Conservation (phyloP, 2,329 filamentous ascomycete species). For the Neoscytalidium dimidiatum region DNA sequence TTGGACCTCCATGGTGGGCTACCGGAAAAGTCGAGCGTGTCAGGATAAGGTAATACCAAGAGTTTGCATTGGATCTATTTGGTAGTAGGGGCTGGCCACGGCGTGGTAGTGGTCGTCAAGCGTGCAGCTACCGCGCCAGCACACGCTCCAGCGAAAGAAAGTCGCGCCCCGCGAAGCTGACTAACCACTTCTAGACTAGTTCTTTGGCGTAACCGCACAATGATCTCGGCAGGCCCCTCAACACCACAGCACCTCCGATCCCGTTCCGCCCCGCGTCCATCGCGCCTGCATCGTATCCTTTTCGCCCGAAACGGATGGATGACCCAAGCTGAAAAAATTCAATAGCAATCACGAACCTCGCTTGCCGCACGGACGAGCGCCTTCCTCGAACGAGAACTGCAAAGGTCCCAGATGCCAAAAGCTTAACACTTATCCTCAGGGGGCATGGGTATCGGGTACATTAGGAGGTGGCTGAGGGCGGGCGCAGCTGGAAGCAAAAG, state of each 20-base stretch:
- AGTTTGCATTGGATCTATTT: slow-evolving; percentile 5
- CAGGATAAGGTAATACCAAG: not conserved
- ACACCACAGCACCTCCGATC: not conserved
- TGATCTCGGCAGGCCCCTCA: not conserved
- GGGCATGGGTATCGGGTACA: slow-evolving; percentile 10
- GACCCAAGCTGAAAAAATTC: not conserved
- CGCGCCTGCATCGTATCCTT: too few relatives aligned
- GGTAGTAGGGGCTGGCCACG: not conserved
- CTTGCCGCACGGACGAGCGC: not conserved
- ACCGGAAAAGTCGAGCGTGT: not conserved
- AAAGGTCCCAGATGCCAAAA: not conserved
- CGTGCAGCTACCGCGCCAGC: not conserved
- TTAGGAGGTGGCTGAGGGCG: slow-evolving; percentile 16
- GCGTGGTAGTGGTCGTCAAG: slow-evolving; percentile 7
- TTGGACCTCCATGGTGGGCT: slow-evolving; percentile 32
- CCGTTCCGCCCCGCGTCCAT: not conserved
- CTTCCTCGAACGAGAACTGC: slow-evolving; percentile 3
- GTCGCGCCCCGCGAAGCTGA: slow-evolving; percentile 2
- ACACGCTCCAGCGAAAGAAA: slow-evolving; percentile 6
- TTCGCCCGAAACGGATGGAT: not conserved
- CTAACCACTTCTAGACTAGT: not conserved
- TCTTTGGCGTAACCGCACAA: not conserved
- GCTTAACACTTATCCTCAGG: slow-evolving; percentile 6
- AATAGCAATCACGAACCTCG: slow-evolving; percentile 14
- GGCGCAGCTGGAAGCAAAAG: not conserved